These are phyloP conservation scores for Diatrype stigma DNA, from an alignment of 2,329 filamentous ascomycete species.

Conservation along the genomic window DNA sequence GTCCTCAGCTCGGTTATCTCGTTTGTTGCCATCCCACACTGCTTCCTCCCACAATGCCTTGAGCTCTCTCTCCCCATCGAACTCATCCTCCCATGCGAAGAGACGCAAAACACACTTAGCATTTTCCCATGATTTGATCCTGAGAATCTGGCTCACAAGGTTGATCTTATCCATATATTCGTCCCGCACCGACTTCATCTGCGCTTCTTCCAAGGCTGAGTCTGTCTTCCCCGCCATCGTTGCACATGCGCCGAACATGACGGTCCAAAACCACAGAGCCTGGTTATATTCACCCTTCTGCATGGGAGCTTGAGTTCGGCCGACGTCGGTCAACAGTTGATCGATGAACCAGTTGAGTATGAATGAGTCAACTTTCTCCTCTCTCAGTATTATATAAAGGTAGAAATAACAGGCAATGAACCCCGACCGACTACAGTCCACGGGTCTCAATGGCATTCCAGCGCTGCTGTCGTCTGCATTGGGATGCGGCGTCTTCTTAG, in stretches of 20 bases:
- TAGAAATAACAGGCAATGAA: slow-evolving; percentile 46
- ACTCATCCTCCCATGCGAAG: slow-evolving; percentile 37
- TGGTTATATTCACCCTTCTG: slow-evolving; percentile 37
- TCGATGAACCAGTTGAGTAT: slow-evolving; percentile 43
- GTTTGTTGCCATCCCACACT: slow-evolving; percentile 22
- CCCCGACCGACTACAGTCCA: slow-evolving; percentile 36
- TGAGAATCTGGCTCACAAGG: slow-evolving; percentile 34
- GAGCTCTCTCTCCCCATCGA: slow-evolving; percentile 36
- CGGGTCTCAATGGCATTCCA: slow-evolving; percentile 17
- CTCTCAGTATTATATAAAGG: slow-evolving; percentile 40
- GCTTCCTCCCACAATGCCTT: slow-evolving; percentile 39
- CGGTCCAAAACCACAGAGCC: slow-evolving; percentile 42
- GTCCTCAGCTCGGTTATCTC: slow-evolving; percentile 9
- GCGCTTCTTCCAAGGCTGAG: slow-evolving; percentile 31
- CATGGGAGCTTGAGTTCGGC: slow-evolving; percentile 35
- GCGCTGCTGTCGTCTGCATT: slow-evolving; percentile 13
- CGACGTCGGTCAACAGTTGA: slow-evolving; percentile 41
- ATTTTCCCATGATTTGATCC: slow-evolving; percentile 34
- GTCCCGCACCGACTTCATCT: slow-evolving; percentile 33
- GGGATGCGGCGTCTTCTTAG: slow-evolving; percentile 19
- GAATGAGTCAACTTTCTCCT: slow-evolving; percentile 37
- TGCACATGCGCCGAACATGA: slow-evolving; percentile 41
- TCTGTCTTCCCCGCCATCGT: slow-evolving; percentile 33
- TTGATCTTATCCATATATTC: slow-evolving; percentile 38
- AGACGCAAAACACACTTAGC: slow-evolving; percentile 33